Percentiles rank a stretch among this genome's conserved stretches.
Conservation (phyloP, 768 basidiomycete genomes). For the Gloeophyllum trabeum region DNA sequence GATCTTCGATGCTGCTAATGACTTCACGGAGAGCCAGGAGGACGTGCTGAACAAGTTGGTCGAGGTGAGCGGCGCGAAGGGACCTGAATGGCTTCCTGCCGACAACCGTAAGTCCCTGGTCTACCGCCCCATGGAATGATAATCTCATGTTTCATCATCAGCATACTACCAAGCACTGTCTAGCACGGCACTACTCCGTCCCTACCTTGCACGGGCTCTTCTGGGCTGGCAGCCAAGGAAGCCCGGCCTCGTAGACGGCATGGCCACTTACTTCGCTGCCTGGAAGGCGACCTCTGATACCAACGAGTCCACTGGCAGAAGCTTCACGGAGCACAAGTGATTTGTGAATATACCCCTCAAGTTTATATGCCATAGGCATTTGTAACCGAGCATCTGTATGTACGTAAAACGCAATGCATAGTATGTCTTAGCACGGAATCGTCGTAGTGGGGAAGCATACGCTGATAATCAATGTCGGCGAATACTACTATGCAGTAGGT, state of each 20-base stretch:
- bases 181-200: slow-evolving; percentile 11
- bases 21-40: slow-evolving; percentile 15
- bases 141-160: slow-evolving; percentile 2
- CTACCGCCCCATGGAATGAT: not conserved
- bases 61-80: slow-evolving; percentile 16
- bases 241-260: slow-evolving; percentile 20
- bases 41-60: slow-evolving; percentile 17
- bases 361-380: too few relatives aligned
- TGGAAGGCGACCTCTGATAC: slow-evolving; percentile 15
- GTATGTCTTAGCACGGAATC: too few relatives aligned
- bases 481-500: too few relatives aligned
- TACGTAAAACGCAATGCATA: too few relatives aligned
- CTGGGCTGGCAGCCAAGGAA: slow-evolving; percentile 21
- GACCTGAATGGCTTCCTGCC: slow-evolving; percentile 12
- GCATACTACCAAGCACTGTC: slow-evolving; percentile 15
- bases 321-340: too few relatives aligned
- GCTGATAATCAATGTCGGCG: too few relatives aligned
- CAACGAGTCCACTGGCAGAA: too few relatives aligned
- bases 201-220: slow-evolving; percentile 17
- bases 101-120: slow-evolving; percentile 11
- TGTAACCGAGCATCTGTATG: too few relatives aligned
- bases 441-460: too few relatives aligned
- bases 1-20: slow-evolving; percentile 20
- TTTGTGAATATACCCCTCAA: too few relatives aligned
- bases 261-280: slow-evolving; percentile 17